phyloP scores from a whole-genome alignment of 1,139 yeast genomes.

The Pichia sp. region DNA sequence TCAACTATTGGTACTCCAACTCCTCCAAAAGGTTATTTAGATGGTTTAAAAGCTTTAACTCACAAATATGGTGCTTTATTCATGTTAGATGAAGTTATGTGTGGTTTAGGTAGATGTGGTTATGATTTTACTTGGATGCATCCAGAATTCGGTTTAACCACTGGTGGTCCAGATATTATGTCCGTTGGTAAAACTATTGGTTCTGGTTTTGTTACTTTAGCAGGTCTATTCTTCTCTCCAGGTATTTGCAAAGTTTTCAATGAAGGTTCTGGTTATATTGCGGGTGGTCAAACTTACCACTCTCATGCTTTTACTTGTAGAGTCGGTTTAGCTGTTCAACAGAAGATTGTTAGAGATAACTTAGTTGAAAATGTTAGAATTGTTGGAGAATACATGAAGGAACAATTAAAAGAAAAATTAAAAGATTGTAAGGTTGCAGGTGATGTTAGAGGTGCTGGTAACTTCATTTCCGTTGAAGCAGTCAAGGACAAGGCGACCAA shows the following conservation, averaged over 20 bases:
- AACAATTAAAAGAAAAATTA: constrained; percentile 32
- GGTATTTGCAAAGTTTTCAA: constrained; percentile 40
- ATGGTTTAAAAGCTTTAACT: constrained; percentile 47
- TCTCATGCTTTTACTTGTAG: constrained; percentile 56
- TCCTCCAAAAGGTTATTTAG: constrained; percentile 52
- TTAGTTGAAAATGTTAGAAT: constrained; percentile 45
- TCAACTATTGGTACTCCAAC: constrained; percentile 52
- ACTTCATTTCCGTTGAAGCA: constrained; percentile 53
- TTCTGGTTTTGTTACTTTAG: constrained; percentile 57
- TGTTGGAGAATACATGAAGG: constrained; percentile 46
- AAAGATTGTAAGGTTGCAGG: constrained; percentile 40
- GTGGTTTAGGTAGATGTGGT: constrained; percentile 56
- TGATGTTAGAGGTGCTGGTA: constrained; percentile 57
- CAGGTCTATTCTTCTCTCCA: constrained; percentile 52
- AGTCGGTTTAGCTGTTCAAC: constrained; percentile 54
- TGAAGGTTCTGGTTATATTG: constrained; percentile 38
- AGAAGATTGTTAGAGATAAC: constrained; percentile 40
- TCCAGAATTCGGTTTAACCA: constrained; percentile 30
- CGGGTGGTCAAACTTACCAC: constrained; percentile 57
- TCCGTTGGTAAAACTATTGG: constrained; percentile 61
- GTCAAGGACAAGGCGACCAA: constrained; percentile 46
- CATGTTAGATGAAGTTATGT: constrained; percentile 61
- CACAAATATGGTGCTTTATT: constrained; percentile 54
- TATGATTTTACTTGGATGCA: constrained; percentile 26
- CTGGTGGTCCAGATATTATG: constrained; percentile 52